Percentiles rank a stretch among this genome's conserved stretches.
Conservation (phyloP, 176 grass and related monocot species). For the barley (Hordeum vulgare) region MorexV3_pseudomolecules_assembly NC_058523.1:49661587-49662086, state of each 20-base stretch:
- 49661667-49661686: slow-evolving; percentile 8
- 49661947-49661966: slow-evolving; percentile 10
- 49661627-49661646: not conserved
- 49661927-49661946: not conserved
- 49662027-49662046: slow-evolving; percentile 10
- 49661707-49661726: not conserved
- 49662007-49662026: not conserved
- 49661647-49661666: slow-evolving; percentile 1
- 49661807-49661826: too few species aligned
- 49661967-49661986: slow-evolving; percentile 17
- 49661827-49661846: too few species aligned
- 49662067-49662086: slow-evolving; percentile 69
- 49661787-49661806: too few species aligned
- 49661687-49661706: slow-evolving; percentile 1
- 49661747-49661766: not conserved
- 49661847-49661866: not conserved
- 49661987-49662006: not conserved
- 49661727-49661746: not conserved
- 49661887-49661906: slow-evolving; percentile 21
- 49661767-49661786: too few species aligned
- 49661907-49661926: not conserved
- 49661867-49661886: not conserved
- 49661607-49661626: slow-evolving; percentile 20
- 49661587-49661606: slow-evolving; percentile 37
- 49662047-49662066: slow-evolving; percentile 33